phyloP scores from a whole-genome alignment of 176 grass and related monocot species.

The Cenchrus fungigraminus region DNA sequence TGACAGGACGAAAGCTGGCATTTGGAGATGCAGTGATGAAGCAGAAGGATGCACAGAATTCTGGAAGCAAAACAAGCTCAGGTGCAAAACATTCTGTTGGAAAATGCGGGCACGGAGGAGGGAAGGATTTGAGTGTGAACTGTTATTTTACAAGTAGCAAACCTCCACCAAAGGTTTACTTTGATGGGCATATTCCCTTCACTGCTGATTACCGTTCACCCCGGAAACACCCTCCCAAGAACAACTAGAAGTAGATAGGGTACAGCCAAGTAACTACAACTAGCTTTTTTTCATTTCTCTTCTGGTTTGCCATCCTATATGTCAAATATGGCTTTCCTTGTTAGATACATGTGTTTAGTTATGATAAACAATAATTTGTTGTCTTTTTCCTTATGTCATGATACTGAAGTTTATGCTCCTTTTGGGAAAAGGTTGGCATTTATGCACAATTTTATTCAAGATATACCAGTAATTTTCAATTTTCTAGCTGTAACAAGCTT shows the following conservation, averaged over 20 bases:
- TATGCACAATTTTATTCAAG: constrained; percentile 22
- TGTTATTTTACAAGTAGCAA: constrained; percentile 55
- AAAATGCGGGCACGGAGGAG: constrained; percentile 58
- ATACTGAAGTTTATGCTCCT: constrained; percentile 28
- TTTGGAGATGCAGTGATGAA: constrained; percentile 35
- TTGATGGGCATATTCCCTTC: constrained; percentile 68
- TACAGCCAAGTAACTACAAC: constrained; percentile 41
- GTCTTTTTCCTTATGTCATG: constrained; percentile 16
- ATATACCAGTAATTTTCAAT: background rate
- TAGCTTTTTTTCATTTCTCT: constrained; percentile 25
- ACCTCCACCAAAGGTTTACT: constrained; percentile 38
- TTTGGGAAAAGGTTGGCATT: background rate
- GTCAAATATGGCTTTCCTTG: constrained; percentile 39
- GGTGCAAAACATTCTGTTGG: constrained; percentile 70
- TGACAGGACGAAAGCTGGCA: constrained; percentile 34
- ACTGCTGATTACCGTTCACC: constrained; percentile 63
- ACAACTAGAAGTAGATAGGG: constrained; percentile 68
- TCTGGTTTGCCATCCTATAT: constrained; percentile 42
- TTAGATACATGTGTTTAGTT: constrained; percentile 40
- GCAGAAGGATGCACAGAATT: constrained; percentile 24
- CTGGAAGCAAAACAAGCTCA: constrained; percentile 40
- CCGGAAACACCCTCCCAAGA: constrained; percentile 66
- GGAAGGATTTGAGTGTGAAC: constrained; percentile 50
- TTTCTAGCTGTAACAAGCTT: constrained; percentile 15
- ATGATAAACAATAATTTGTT: constrained; percentile 17